Evolutionary conservation across 176 grass and related monocot species (phyloP), one percentile per base, ranked within the genome.

Genomic region (Paspalum vaginatum): DNA sequence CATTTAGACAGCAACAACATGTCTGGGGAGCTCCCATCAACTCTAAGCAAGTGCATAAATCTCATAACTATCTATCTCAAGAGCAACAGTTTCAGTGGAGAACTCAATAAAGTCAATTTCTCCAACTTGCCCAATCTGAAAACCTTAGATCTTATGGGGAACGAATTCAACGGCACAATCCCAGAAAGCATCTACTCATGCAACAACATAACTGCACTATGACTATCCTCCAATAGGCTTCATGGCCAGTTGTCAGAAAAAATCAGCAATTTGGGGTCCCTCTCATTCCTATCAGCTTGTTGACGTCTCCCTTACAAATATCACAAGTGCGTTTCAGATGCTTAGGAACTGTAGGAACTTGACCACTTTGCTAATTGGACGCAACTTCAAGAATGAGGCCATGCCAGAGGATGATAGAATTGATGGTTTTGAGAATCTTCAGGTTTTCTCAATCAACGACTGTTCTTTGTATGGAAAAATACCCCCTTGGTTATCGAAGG

Each of bases 131-230:
- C 43, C 24, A 82, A 82, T 76, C 79, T 91, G 13, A 74, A 55
- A 16, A 43, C 3, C 24, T 55, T 91, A 65, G 89, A 91, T 47
- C 13, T 91, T 43, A 0, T 14, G 20, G 21, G 24, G 24, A 91
- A 88, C 7, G 74, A 78, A 4, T 89, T 91, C 22, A 85, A 2
- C 0, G 86, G 86, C 16, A 41, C 6, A 10, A 20, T 91, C 32
- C 89, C 89, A 70, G 82, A 91, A 72, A 85, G 72, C 83, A 85
- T 88, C 7, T 91, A 91, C 48, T 78, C 78, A 15, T 91, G 86
- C 82, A 83, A 18, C 7, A 62, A 24, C 10, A 77, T 89, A 45
- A 84, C 16, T 48, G 86, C 89, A 55, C 4, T 91, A 8, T 52
- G 82, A 4, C 62, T 91, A 55, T 85, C 89, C 21, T 0, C 0